Evolutionary conservation across 2,329 filamentous ascomycete species (phyloP).

Genomic region (Diaporthe eres): DNA sequence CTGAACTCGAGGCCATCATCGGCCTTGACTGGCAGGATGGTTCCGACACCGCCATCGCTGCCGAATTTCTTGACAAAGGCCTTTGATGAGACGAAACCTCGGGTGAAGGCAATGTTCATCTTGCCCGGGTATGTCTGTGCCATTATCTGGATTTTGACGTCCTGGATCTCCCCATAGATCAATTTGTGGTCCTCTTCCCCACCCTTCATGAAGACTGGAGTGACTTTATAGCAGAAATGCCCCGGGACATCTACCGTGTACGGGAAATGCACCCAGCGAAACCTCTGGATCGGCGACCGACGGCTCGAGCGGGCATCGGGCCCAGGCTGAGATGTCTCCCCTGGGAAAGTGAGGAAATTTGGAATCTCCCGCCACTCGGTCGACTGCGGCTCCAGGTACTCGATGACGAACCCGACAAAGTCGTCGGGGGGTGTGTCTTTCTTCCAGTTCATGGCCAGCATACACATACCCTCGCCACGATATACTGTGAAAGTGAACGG

Average conservation of each 20-base stretch:
- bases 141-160: conserved; percentile 44
- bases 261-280: conserved; percentile 46
- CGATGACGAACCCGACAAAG: conserved; percentile 45
- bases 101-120: conserved; percentile 45
- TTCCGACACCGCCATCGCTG: conserved; percentile 39
- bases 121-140: conserved; percentile 44
- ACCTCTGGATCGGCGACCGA: conserved; percentile 45
- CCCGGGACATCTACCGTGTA: conserved; percentile 42
- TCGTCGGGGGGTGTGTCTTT: conserved; percentile 41
- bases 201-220: conserved; percentile 44
- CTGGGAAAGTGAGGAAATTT: conserved; percentile 44
- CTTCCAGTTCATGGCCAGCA: conserved; percentile 46
- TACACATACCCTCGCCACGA: conserved; percentile 44
- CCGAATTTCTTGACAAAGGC: conserved; percentile 44
- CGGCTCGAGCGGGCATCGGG: conserved; percentile 44
- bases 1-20: conserved; percentile 44
- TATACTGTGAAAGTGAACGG: conserved; percentile 44
- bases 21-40: conserved; percentile 44
- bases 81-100: conserved; percentile 45
- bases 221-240: conserved; percentile 43
- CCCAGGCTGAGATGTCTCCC: conserved; percentile 37
- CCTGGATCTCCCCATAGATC: conserved; percentile 45
- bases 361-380: conserved; percentile 42
- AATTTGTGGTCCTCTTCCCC: conserved; percentile 33
- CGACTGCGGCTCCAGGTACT: conserved; percentile 42